phyloP scores from a whole-genome alignment of 2,329 filamentous ascomycete genomes.

The Calonectria multiphialidica region DNA sequence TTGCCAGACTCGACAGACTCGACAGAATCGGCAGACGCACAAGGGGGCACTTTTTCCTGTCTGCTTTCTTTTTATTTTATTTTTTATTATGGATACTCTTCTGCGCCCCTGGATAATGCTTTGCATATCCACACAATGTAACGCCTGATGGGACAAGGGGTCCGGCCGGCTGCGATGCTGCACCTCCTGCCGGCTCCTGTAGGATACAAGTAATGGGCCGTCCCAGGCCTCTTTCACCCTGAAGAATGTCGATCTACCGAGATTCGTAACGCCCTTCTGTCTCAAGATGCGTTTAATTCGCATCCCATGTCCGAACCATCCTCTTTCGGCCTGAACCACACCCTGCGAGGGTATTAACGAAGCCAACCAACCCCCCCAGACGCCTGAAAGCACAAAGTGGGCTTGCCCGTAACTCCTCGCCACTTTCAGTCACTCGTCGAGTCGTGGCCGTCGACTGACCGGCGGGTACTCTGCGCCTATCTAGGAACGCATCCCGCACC shows the following conservation, averaged over 20 bases:
- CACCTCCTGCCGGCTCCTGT: neutral
- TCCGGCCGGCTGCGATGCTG: neutral
- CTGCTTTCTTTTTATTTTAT: too few species aligned
- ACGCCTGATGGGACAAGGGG: neutral
- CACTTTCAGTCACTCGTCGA: neutral
- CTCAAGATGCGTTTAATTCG: neutral
- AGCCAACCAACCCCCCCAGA: neutral
- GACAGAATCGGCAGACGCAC: too few species aligned
- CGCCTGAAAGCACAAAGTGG: neutral
- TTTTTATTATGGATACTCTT: neutral
- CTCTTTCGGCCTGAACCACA: neutral
- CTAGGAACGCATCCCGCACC: neutral
- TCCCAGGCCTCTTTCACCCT: neutral
- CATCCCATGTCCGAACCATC: neutral
- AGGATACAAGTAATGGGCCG: conserved; percentile 1
- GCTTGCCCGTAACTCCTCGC: neutral
- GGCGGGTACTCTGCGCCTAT: neutral
- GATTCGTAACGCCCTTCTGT: neutral
- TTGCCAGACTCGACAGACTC: neutral
- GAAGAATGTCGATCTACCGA: neutral
- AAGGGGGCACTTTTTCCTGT: too few species aligned
- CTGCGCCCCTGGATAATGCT: neutral
- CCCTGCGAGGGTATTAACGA: neutral
- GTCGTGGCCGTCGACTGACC: neutral
- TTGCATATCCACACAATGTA: neutral